Percentiles rank a stretch among this genome's conserved stretches.
Conservation (phyloP, 108 stramenopile genomes). For the Cyclotella cryptica region DNA sequence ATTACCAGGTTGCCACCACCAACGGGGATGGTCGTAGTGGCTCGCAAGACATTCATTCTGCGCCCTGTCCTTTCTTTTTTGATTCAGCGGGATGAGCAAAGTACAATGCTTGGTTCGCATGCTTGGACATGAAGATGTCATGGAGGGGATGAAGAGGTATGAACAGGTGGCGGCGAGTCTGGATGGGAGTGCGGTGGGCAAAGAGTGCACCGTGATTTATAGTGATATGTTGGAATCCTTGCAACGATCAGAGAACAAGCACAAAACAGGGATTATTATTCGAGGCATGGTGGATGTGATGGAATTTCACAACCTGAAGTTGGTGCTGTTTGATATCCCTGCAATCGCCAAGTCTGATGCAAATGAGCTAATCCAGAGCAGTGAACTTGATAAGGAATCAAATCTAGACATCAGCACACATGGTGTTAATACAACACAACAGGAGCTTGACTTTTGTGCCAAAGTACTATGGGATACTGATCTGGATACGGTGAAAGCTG, state of each 20-base stretch:
- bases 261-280: constrained; percentile 66
- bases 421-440: constrained; percentile 1
- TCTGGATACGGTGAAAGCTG: constrained; percentile 45
- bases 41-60: not conserved
- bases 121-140: constrained; percentile 11
- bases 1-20: constrained; percentile 35
- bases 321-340: constrained; percentile 77
- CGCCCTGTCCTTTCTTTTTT: constrained; percentile 41
- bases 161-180: constrained; percentile 22
- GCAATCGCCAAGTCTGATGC: not conserved
- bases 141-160: constrained; percentile 34
- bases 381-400: constrained; percentile 10
- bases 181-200: constrained; percentile 6
- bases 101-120: constrained; percentile 41
- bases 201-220: constrained; percentile 22
- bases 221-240: constrained; percentile 19
- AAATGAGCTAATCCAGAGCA: not conserved
- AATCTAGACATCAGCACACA: not conserved
- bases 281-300: constrained; percentile 81
- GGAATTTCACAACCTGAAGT: constrained; percentile 55
- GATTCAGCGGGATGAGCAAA: constrained; percentile 56
- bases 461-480: constrained; percentile 50
- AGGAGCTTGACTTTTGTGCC: not conserved
- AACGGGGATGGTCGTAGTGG: no score
- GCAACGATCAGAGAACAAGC: constrained; percentile 2